A percentile compares a stretch with the other conserved stretches of the same genome.
Evolutionary conservation across 139 green algal genomes (phyloP).

Genomic region (Ostreobium quekettii): DNA sequence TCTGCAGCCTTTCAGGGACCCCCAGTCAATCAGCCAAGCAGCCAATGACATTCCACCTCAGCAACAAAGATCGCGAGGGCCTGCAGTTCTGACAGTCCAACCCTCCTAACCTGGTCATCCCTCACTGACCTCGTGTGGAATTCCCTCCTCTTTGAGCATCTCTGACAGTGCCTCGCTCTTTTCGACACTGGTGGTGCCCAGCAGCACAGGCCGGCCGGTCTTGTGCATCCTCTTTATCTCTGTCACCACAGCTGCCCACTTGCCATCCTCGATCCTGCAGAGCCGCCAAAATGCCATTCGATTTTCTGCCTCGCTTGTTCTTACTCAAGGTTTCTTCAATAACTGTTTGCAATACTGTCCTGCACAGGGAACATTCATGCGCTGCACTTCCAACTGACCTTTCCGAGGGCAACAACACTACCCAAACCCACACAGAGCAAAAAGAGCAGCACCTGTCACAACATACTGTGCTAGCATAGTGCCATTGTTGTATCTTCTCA

Average conservation of each 20-base stretch:
- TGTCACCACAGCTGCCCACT: constrained; percentile 41
- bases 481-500: no score
- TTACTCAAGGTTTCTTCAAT: no score
- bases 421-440: no score
- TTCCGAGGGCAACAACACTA: no score
- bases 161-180: constrained; percentile 71
- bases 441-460: no score
- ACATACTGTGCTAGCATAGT: no score
- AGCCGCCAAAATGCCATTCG: background rate
- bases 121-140: constrained; percentile 57
- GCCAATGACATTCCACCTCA: background rate
- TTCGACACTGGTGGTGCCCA: constrained; percentile 91
- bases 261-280: constrained; percentile 14
- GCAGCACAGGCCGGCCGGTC: constrained; percentile 79
- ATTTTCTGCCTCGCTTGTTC: background rate
- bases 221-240: constrained; percentile 88
- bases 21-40: background rate
- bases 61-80: no score
- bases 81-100: no score
- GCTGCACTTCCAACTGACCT: no score
- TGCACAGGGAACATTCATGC: no score
- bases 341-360: no score
- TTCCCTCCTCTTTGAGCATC: constrained; percentile 60
- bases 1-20: background rate
- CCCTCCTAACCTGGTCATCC: background rate